These are phyloP conservation scores for Leptodermis oblonga DNA, from an alignment of 257 asterid species.

Conservation along the genomic window DNA sequence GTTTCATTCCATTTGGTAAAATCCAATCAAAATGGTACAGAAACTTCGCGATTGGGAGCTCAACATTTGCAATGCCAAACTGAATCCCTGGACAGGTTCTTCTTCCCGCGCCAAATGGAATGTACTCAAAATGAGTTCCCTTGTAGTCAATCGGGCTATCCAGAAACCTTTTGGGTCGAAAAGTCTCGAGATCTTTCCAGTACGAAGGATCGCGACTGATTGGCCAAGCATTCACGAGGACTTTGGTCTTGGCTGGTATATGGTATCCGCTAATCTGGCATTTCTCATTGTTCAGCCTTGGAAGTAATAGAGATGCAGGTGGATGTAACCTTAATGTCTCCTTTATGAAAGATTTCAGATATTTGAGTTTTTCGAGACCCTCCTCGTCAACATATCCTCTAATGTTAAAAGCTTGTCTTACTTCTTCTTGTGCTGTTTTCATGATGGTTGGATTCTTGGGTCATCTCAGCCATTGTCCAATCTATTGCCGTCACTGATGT, in stretches of 20 bases:
- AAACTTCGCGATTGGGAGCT: constrained; percentile 1
- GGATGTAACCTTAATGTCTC: constrained; percentile 12
- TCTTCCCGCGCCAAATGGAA: constrained; percentile 11
- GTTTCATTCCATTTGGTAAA: constrained; percentile 1
- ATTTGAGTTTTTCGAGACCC: background rate
- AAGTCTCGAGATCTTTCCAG: background rate
- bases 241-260: background rate
- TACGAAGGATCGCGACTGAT: background rate
- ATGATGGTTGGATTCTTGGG: background rate
- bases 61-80: constrained; percentile 1
- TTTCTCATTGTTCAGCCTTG: background rate
- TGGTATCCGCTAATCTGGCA: background rate
- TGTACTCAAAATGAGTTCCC: constrained; percentile 9
- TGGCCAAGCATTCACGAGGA: constrained; percentile 9
- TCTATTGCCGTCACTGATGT: background rate
- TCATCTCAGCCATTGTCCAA: constrained; percentile 11
- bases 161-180: constrained; percentile 6
- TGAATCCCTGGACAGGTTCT: constrained; percentile 10
- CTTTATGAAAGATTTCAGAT: background rate
- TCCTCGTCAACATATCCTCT: constrained; percentile 5
- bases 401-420: background rate
- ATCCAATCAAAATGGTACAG: constrained; percentile 10
- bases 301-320: constrained; percentile 9
- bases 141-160: constrained; percentile 6
- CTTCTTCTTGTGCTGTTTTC: background rate